A percentile compares a stretch with the other conserved stretches of the same genome.
Evolutionary conservation across 768 basidiomycete genomes (phyloP).

Genomic region (Kwoniella sp.): DNA sequence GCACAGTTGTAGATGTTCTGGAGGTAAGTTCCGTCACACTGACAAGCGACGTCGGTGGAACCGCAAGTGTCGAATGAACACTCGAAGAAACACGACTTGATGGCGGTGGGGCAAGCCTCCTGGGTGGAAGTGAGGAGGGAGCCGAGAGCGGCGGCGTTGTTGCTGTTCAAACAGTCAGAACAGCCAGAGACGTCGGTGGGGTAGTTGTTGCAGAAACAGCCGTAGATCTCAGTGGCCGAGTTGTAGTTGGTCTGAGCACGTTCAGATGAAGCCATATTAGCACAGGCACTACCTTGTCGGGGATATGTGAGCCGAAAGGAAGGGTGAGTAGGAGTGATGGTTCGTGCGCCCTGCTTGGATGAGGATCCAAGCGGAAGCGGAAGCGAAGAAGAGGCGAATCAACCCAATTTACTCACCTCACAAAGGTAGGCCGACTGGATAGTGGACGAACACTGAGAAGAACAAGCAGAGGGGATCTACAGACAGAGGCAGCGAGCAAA

Average conservation of each 20-base stretch:
- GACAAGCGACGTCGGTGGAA: slow-evolving; percentile 49
- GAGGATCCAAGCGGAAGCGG: too few species aligned
- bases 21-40: slow-evolving; percentile 50
- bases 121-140: slow-evolving; percentile 36
- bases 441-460: slow-evolving; percentile 38
- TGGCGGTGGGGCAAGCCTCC: slow-evolving; percentile 34
- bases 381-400: background rate
- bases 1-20: slow-evolving; percentile 54
- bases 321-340: background rate
- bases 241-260: slow-evolving; percentile 17
- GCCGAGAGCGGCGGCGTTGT: slow-evolving; percentile 41
- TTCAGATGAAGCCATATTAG: slow-evolving; percentile 1
- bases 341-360: background rate
- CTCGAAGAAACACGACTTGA: slow-evolving; percentile 46
- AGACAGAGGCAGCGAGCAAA: background rate
- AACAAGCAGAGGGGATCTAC: slow-evolving; percentile 49
- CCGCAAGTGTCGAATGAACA: slow-evolving; percentile 50
- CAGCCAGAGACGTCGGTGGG: slow-evolving; percentile 49
- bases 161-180: slow-evolving; percentile 46
- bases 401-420: slow-evolving; percentile 40
- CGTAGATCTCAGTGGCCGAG: slow-evolving; percentile 39
- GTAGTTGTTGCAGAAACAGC: slow-evolving; percentile 52
- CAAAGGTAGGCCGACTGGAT: slow-evolving; percentile 48
- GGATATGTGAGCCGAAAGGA: background rate
- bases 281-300: background rate